Percentiles rank a stretch among this genome's conserved stretches.
phyloP scores from a whole-genome alignment of 2,329 filamentous ascomycete species.

The Chaetomiaceae sp. region DNA sequence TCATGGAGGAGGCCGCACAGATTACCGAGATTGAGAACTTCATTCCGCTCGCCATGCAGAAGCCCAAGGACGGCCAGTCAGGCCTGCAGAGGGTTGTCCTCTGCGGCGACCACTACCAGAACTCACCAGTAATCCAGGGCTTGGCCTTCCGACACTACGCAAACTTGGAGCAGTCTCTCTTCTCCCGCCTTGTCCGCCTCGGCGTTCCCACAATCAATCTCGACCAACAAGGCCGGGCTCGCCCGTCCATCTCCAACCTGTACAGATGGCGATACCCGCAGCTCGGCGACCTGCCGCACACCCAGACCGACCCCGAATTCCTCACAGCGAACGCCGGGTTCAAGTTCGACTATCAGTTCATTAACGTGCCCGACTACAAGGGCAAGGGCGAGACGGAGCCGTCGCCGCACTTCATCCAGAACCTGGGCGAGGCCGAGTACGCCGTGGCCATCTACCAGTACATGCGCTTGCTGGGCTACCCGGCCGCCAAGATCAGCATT shows the following conservation, averaged over 20 bases:
- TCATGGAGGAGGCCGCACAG: slow-evolving; percentile 98
- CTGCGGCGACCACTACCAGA: slow-evolving; percentile 93
- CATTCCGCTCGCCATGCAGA: slow-evolving; percentile 89
- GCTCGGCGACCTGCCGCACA: slow-evolving; percentile 71
- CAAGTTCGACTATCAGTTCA: slow-evolving; percentile 91
- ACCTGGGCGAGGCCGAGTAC: slow-evolving; percentile 94
- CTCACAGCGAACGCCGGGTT: slow-evolving; percentile 82
- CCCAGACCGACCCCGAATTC: slow-evolving; percentile 65
- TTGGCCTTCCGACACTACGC: slow-evolving; percentile 91
- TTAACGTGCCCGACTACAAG: slow-evolving; percentile 91
- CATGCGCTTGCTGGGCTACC: slow-evolving; percentile 93
- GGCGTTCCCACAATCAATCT: slow-evolving; percentile 88
- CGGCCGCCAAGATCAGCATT: slow-evolving; percentile 76
- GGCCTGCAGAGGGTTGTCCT: slow-evolving; percentile 82
- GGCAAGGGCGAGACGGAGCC: slow-evolving; percentile 83
- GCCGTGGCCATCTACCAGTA: slow-evolving; percentile 94
- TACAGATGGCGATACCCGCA: slow-evolving; percentile 90
- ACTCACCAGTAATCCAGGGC: slow-evolving; percentile 92
- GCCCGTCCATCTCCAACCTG: slow-evolving; percentile 77
- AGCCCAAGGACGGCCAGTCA: slow-evolving; percentile 64
- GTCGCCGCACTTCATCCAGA: slow-evolving; percentile 91
- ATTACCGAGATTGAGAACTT: slow-evolving; percentile 98
- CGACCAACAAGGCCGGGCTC: slow-evolving; percentile 87
- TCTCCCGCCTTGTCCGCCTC: slow-evolving; percentile 81
- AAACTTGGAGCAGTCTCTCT: slow-evolving; percentile 92